A percentile compares a stretch with the other conserved stretches of the same genome.
These are phyloP conservation scores for Danielia oregonensis DNA, from an alignment of 805 yeast genomes.

Conservation along the genomic window DNA sequence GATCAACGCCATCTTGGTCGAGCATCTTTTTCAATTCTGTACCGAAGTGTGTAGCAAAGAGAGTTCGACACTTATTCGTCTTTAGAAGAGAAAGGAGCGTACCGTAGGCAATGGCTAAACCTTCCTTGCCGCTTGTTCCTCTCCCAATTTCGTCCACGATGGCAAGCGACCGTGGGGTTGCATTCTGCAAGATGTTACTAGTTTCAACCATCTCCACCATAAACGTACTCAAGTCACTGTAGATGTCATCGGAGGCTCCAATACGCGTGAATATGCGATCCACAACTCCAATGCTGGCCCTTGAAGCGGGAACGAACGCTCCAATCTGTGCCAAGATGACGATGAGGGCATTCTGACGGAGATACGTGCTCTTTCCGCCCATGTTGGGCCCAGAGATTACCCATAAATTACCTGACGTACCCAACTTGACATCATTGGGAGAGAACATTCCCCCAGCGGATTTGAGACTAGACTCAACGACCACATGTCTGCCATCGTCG, in stretches of 20 bases:
- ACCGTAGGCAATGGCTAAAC: conserved; percentile 81
- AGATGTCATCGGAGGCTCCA: conserved; percentile 31
- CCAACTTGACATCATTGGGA: conserved; percentile 36
- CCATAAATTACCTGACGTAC: conserved; percentile 16
- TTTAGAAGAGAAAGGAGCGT: conserved; percentile 54
- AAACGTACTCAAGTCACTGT: conserved; percentile 42
- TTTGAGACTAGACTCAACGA: conserved; percentile 56
- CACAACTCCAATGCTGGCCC: conserved; percentile 44
- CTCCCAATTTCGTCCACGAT: conserved; percentile 41
- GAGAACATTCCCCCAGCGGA: conserved; percentile 44
- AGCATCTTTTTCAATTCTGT: conserved; percentile 37
- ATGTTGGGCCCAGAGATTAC: conserved; percentile 36
- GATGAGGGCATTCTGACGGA: conserved; percentile 46
- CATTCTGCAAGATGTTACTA: conserved; percentile 30
- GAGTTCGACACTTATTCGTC: conserved; percentile 59
- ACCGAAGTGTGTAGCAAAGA: conserved; percentile 88
- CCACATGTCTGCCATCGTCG: conserved; percentile 71
- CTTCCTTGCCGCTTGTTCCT: conserved; percentile 69
- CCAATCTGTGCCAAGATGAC: conserved; percentile 52
- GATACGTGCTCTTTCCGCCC: conserved; percentile 55
- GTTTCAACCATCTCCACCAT: conserved; percentile 47
- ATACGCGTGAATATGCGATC: conserved; percentile 48
- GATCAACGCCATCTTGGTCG: conserved; percentile 24
- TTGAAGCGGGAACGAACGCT: conserved; percentile 49
- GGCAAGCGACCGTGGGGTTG: conserved; percentile 39